Conservation (phyloP, 352 stramenopile genomes). For the Pythium periplocum region DNA sequence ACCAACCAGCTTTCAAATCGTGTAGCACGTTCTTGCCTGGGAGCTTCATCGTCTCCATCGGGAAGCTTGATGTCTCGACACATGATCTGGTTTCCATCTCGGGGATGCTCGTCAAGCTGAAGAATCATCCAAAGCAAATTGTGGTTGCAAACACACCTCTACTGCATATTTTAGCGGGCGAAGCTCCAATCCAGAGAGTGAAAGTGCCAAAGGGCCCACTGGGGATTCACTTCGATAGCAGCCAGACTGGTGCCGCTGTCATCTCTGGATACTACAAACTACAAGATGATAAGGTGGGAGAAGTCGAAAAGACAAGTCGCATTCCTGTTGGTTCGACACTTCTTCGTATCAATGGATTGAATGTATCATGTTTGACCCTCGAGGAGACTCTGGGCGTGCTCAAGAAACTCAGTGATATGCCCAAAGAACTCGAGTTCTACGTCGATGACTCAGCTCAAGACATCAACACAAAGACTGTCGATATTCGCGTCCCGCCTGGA, state of each 20-base stretch:
- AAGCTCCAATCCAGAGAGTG: slow-evolving; percentile 9
- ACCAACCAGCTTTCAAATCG: slow-evolving; percentile 28
- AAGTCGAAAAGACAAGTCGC: slow-evolving; percentile 26
- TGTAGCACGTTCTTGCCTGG: slow-evolving; percentile 34
- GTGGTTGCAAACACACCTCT: slow-evolving; percentile 34
- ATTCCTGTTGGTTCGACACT: slow-evolving; percentile 35
- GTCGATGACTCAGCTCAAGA: slow-evolving; percentile 9
- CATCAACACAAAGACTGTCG: slow-evolving; percentile 20
- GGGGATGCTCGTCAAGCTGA: slow-evolving; percentile 37
- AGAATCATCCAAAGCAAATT: slow-evolving; percentile 30
- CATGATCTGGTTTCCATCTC: slow-evolving; percentile 37
- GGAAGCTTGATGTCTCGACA: slow-evolving; percentile 49
- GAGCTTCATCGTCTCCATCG: slow-evolving; percentile 60
- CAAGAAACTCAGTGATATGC: slow-evolving; percentile 32
- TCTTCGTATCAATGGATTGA: slow-evolving; percentile 42
- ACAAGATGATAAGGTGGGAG: slow-evolving; percentile 20
- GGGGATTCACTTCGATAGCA: slow-evolving; percentile 41
- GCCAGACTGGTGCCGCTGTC: slow-evolving; percentile 15
- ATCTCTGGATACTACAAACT: slow-evolving; percentile 41
- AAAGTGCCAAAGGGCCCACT: slow-evolving; percentile 33
- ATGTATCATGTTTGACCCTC: slow-evolving; percentile 45
- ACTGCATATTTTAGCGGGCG: slow-evolving; percentile 20
- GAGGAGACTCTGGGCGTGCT: slow-evolving; percentile 31
- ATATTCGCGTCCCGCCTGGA: slow-evolving; percentile 34
- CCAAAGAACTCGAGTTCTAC: slow-evolving; percentile 37